A percentile compares a stretch with the other conserved stretches of the same genome.
phyloP scores from a whole-genome alignment of 805 yeast genomes.

The Metschnikowia dekortorum region DNA sequence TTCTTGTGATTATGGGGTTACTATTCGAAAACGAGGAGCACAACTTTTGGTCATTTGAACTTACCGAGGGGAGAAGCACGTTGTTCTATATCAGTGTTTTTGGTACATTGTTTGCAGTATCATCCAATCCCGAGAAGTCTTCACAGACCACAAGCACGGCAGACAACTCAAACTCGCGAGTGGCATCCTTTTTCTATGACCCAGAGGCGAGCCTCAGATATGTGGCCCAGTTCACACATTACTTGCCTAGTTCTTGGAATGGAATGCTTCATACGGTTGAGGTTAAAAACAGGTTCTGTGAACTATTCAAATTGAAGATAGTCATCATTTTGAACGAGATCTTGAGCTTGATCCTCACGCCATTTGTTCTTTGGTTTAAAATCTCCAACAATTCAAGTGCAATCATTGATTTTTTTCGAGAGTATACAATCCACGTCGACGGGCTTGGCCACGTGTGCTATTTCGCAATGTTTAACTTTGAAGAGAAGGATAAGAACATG shows the following conservation, averaged over 20 bases:
- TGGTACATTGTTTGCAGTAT: constrained; percentile 84
- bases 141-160: constrained; percentile 17
- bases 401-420: constrained; percentile 87
- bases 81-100: constrained; percentile 83
- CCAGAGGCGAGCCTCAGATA: constrained; percentile 83
- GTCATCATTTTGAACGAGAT: constrained; percentile 71
- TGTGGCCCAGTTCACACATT: constrained; percentile 86
- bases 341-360: constrained; percentile 76
- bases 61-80: constrained; percentile 74
- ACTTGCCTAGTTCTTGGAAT: constrained; percentile 83
- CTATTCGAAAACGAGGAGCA: constrained; percentile 77
- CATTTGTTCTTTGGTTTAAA: constrained; percentile 84
- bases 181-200: constrained; percentile 61
- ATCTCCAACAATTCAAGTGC: constrained; percentile 68
- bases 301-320: constrained; percentile 69
- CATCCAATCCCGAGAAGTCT: constrained; percentile 55
- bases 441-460: constrained; percentile 94
- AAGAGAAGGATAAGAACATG: constrained; percentile 49
- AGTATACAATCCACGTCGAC: constrained; percentile 84
- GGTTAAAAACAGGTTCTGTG: constrained; percentile 79
- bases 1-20: constrained; percentile 59
- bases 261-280: constrained; percentile 78
- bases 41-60: constrained; percentile 81
- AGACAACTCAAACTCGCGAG: constrained; percentile 23
- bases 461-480: constrained; percentile 87